Evolutionary conservation across 345 rosid genomes (phyloP), one percentile per base, ranked within the genome.

Genomic region (Euphorbia tirucalli): DNA sequence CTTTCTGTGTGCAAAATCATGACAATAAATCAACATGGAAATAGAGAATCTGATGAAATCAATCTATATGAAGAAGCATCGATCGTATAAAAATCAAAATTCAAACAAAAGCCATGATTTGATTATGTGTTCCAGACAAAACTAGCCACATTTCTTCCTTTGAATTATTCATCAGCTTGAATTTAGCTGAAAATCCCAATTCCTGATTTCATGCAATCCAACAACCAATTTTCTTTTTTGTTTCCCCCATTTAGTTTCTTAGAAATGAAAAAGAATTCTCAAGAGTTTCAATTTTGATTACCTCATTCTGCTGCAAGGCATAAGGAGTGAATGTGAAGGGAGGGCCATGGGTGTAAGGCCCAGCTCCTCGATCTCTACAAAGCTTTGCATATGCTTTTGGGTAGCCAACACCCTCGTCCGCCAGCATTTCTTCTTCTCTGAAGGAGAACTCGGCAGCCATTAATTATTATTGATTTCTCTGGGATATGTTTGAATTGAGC

Each of bases 381-480:
- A 90, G 81, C 79, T 81, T 89, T 0, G 90, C 90, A 54, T 85
- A 92, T 41, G 96, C 95, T 80, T 76, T 81, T 7, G 99, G 97
- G 81, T 83, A 92, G 5, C 97, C 97, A 3, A 87, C 84, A 64
- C 89, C 82, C 69, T 86, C 88, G 5, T 89, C 93, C 27, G 90
- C 81, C 9, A 30, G 82, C 77, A 87, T 58, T 43, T 95, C 97
- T 21, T 86, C 88, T 27, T 89, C 85, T 7, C 81, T 65, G 82
- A 90, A 81, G 5, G 69, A 66, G 31, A 62, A 79, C 37, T 83
- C 82, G 5, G 52, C 56, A 5, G 84, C 81, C 90, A 87, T 89
- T 18, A n/a, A 7, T 11, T 63, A 3, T 39, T 41, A 18, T 41
- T 58, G 73, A 18, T 28, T 68, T 68, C 31, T 57, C 15, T 37